Evolutionary conservation across 768 basidiomycete genomes (phyloP).

Genomic region (Cystofilobasidium bisporidii): DNA sequence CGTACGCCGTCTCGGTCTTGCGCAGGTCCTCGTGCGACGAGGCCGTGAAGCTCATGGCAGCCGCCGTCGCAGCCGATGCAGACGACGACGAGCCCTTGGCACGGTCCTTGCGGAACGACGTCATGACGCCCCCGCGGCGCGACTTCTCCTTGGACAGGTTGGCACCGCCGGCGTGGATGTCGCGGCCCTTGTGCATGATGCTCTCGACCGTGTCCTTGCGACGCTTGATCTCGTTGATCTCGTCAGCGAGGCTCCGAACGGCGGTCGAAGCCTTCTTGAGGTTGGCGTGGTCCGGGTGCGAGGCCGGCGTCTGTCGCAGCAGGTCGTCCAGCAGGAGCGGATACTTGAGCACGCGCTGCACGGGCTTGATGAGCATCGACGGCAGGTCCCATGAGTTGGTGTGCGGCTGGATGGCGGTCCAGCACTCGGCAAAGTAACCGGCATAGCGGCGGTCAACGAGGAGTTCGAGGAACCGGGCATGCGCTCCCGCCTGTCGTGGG

Average conservation of each 20-base stretch:
- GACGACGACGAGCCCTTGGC: neutral
- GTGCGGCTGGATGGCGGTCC: conserved; percentile 37
- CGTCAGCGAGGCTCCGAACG: conserved; percentile 45
- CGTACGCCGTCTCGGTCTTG: conserved; percentile 22
- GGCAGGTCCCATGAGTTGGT: conserved; percentile 42
- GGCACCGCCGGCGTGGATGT: conserved; percentile 23
- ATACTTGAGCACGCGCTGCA: conserved; percentile 41
- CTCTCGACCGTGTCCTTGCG: conserved; percentile 56
- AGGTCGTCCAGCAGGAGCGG: conserved; percentile 40
- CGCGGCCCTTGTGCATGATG: conserved; percentile 32
- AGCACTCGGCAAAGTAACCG: conserved; percentile 37
- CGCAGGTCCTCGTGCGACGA: conserved; percentile 8
- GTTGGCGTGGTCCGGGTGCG: conserved; percentile 40
- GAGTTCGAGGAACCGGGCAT: conserved; percentile 36
- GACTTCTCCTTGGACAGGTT: neutral
- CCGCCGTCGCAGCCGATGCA: neutral
- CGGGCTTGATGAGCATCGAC: conserved; percentile 42
- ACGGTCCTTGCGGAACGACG: conserved; percentile 37
- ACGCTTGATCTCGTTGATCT: conserved; percentile 58
- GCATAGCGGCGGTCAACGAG: conserved; percentile 33
- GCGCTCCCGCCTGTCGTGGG: conserved; percentile 37
- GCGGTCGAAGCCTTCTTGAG: conserved; percentile 43
- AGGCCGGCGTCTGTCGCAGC: conserved; percentile 37
- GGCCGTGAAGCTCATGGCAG: conserved; percentile 19
- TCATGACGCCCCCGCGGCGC: conserved; percentile 1